phyloP scores from a whole-genome alignment of 768 basidiomycete species.

The Lyophyllum semitale region DNA sequence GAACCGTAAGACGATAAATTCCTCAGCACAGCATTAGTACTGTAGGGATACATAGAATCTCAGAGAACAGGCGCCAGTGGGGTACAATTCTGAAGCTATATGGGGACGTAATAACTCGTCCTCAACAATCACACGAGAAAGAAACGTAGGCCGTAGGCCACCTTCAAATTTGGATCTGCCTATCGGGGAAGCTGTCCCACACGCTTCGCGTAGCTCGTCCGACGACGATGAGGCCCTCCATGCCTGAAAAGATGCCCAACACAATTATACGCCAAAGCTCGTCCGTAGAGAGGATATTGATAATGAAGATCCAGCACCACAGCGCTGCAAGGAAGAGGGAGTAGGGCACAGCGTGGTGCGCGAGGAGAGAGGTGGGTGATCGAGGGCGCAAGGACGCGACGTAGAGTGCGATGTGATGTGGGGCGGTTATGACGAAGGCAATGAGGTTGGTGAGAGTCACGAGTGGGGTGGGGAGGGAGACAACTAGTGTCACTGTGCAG shows the following conservation, averaged over 20 bases:
- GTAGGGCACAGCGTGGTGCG: neutral
- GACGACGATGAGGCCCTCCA: neutral
- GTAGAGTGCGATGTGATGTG: conserved; percentile 3
- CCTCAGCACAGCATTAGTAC: no score
- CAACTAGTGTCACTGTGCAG: neutral
- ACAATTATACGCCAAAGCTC: neutral
- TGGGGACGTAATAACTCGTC: no score
- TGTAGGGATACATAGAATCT: no score
- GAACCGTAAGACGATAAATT: no score
- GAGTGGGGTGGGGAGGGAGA: neutral
- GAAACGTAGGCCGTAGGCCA: no score
- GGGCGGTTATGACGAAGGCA: conserved; percentile 3
- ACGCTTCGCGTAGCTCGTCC: neutral
- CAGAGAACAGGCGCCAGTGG: no score
- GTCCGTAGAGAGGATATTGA: neutral
- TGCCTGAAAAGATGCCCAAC: neutral
- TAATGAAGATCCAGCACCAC: neutral
- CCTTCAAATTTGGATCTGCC: neutral
- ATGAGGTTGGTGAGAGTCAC: conserved; percentile 1
- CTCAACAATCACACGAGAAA: no score
- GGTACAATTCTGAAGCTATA: no score
- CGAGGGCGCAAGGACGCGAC: conserved; percentile 1
- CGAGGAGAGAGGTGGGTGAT: neutral
- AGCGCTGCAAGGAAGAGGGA: neutral
- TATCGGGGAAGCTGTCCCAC: neutral